Conservation (phyloP, 768 basidiomycete genomes). For the Phallus indusiatus region DNA sequence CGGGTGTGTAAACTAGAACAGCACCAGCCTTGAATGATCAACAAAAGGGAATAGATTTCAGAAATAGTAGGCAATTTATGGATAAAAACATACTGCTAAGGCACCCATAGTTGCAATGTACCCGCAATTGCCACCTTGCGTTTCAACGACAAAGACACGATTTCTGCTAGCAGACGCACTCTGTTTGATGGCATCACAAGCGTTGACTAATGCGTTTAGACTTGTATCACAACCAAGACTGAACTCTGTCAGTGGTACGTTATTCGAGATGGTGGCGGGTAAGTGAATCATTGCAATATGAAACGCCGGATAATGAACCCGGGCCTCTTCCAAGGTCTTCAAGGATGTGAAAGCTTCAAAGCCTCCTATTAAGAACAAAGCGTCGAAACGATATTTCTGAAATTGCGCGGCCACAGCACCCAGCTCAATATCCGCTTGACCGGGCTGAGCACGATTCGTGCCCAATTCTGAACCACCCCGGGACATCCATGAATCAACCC, state of each 20-base stretch:
- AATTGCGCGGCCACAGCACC: conserved; percentile 86
- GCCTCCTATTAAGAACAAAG: conserved; percentile 83
- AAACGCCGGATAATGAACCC: conserved; percentile 82
- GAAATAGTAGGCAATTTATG: neutral
- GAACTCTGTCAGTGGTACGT: conserved; percentile 95
- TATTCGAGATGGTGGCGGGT: conserved; percentile 96
- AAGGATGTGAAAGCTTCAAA: conserved; percentile 90
- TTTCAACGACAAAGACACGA: conserved; percentile 95
- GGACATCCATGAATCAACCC: conserved; percentile 93
- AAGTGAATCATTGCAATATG: conserved; percentile 94
- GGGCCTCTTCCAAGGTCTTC: conserved; percentile 65
- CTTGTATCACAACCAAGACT: conserved; percentile 96
- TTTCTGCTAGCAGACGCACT: conserved; percentile 94
- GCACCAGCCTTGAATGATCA: conserved; percentile 71
- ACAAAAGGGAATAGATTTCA: neutral
- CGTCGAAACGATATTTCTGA: conserved; percentile 75
- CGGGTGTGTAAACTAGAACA: conserved; percentile 88
- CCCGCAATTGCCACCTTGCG: conserved; percentile 94
- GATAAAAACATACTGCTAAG: conserved; percentile 60
- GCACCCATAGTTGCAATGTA: conserved; percentile 95
- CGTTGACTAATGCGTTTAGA: conserved; percentile 93
- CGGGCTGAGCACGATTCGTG: conserved; percentile 83
- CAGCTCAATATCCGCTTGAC: conserved; percentile 51
- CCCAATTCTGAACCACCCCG: conserved; percentile 97
- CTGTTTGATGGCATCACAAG: conserved; percentile 98